phyloP scores from a whole-genome alignment of 495 filamentous ascomycete species.

The Chlorociboria aeruginascens region DNA sequence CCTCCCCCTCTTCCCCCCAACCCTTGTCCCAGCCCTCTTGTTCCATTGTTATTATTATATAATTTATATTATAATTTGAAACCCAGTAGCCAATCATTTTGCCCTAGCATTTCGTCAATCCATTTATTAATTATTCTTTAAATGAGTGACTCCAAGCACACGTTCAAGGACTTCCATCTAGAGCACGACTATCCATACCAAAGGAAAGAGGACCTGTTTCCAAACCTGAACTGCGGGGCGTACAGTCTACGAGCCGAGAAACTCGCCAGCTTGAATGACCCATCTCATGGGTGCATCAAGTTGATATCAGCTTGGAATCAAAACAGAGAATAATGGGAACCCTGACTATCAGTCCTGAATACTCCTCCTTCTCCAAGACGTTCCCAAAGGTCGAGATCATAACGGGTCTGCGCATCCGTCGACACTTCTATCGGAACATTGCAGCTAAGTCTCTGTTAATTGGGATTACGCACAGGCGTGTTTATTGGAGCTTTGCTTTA shows the following conservation, averaged over 20 bases:
- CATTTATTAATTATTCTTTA: no score
- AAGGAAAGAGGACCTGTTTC: no score
- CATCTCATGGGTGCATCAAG: slow-evolving; percentile 13
- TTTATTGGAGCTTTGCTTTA: no score
- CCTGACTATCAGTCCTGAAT: slow-evolving; percentile 14
- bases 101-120: no score
- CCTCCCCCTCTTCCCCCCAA: no score
- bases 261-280: slow-evolving; percentile 15
- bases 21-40: no score
- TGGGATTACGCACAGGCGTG: no score
- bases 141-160: slow-evolving; percentile 16
- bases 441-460: no score
- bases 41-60: no score
- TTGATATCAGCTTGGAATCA: slow-evolving; percentile 14
- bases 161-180: slow-evolving; percentile 19
- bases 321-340: slow-evolving; percentile 19
- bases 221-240: slow-evolving; percentile 13
- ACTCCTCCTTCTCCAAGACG: slow-evolving; percentile 5
- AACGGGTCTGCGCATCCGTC: slow-evolving; percentile 15
- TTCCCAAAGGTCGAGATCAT: slow-evolving; percentile 16
- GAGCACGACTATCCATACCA: slow-evolving; percentile 46
- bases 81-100: no score
- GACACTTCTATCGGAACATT: slow-evolving; percentile 16
- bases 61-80: no score
- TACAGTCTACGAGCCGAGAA: slow-evolving; percentile 14